Evolutionary conservation across 2,329 filamentous ascomycete species (phyloP).

Genomic region (Ophiocordyceps unilateralis): DNA sequence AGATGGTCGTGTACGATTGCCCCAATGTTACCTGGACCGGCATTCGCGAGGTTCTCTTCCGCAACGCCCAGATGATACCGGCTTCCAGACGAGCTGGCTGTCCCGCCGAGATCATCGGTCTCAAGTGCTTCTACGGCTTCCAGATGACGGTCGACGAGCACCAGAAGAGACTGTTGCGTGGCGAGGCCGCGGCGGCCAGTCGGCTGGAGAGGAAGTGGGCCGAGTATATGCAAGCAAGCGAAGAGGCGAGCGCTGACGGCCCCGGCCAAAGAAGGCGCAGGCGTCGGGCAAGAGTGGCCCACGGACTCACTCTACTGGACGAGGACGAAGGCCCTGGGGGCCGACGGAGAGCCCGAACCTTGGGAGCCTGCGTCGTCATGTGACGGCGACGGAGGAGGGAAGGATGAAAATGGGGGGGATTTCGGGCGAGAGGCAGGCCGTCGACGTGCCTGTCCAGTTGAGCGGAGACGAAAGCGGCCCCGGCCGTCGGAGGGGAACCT

Average conservation of each 20-base stretch:
- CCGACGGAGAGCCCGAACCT: conserved; percentile 45
- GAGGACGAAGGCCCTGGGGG: conserved; percentile 47
- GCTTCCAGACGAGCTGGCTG: conserved; percentile 32
- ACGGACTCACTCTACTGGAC: conserved; percentile 64
- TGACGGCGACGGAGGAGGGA: conserved; percentile 18
- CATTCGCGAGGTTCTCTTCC: conserved; percentile 67
- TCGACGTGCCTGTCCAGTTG: background rate
- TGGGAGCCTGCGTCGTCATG: conserved; percentile 47
- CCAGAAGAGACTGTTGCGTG: conserved; percentile 64
- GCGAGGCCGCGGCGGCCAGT: conserved; percentile 56
- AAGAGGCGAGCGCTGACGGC: conserved; percentile 60
- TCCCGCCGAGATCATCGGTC: conserved; percentile 61
- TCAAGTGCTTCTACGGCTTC: conserved; percentile 93
- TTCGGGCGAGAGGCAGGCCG: too few species aligned
- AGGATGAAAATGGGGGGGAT: background rate
- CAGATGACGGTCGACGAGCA: conserved; percentile 93
- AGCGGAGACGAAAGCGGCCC: background rate
- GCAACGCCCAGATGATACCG: conserved; percentile 59
- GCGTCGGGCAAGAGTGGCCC: conserved; percentile 64
- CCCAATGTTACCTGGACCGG: conserved; percentile 86
- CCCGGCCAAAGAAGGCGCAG: conserved; percentile 51
- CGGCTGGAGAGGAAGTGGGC: conserved; percentile 85
- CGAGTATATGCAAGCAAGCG: conserved; percentile 81
- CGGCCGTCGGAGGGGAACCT: background rate
- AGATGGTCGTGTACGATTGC: conserved; percentile 79